Evolutionary conservation across 345 rosid species (phyloP).

Genomic region (Zanthoxylum bungeanum): DNA sequence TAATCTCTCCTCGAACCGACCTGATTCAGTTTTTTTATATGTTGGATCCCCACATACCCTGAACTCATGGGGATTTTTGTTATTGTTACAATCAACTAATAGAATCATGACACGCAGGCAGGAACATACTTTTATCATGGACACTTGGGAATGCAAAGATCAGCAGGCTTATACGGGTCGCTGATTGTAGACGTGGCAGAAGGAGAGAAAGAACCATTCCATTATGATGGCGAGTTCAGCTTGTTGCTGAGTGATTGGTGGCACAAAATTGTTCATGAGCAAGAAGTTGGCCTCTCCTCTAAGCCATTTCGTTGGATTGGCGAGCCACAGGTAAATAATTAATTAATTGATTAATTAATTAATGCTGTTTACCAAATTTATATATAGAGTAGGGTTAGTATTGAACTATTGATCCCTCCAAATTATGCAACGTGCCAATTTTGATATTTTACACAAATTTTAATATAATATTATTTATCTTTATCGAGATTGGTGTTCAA

Average conservation of each 20-base stretch:
- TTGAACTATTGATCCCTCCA: too few relatives aligned
- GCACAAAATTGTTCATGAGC: constrained; percentile 55
- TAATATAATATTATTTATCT: too few relatives aligned
- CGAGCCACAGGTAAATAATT: constrained; percentile 65
- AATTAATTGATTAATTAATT: too few relatives aligned
- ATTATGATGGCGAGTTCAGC: constrained; percentile 61
- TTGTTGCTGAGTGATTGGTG: constrained; percentile 83
- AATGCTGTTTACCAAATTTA: too few relatives aligned
- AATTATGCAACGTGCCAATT: too few relatives aligned
- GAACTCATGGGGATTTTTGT: too few relatives aligned
- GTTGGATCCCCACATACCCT: too few relatives aligned
- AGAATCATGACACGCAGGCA: constrained; percentile 28
- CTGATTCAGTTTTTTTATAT: too few relatives aligned
- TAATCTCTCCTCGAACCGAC: too few relatives aligned
- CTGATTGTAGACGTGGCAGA: constrained; percentile 53
- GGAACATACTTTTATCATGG: constrained; percentile 90
- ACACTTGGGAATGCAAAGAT: constrained; percentile 86
- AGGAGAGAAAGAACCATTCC: constrained; percentile 56
- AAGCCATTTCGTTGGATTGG: constrained; percentile 72
- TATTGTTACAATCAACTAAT: not conserved
- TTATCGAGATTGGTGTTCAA: too few relatives aligned
- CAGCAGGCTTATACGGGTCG: constrained; percentile 72
- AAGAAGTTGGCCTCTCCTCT: constrained; percentile 73
- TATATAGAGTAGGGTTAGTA: too few relatives aligned
- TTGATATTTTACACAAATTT: too few relatives aligned